These are phyloP conservation scores for Ascomycota sp. DNA, from an alignment of 2,329 filamentous ascomycete species.

Conservation along the genomic window DNA sequence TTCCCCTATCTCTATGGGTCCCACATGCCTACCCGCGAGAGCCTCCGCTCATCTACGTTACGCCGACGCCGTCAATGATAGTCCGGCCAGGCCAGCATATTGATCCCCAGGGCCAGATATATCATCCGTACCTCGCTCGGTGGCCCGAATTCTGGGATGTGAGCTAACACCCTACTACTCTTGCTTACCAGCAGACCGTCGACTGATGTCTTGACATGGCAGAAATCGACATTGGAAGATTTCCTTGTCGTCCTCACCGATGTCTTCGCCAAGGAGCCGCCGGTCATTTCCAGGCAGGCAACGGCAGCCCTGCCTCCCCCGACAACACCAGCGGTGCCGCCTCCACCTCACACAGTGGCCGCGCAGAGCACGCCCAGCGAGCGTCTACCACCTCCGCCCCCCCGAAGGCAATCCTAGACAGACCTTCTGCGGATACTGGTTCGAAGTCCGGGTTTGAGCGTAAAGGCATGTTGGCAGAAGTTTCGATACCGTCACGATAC, in stretches of 20 bases:
- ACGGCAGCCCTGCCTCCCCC: constrained; percentile 7
- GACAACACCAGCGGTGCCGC: constrained; percentile 48
- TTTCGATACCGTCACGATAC: constrained; percentile 18
- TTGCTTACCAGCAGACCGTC: not conserved
- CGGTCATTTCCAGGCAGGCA: constrained; percentile 56
- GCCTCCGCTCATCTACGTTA: constrained; percentile 73
- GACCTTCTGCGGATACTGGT: constrained; percentile 10
- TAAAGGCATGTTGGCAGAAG: constrained; percentile 2
- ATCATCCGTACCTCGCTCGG: constrained; percentile 83
- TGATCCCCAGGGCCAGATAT: constrained; percentile 77
- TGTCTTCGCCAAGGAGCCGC: constrained; percentile 86
- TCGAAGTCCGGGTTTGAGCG: constrained; percentile 2
- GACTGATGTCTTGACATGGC: not conserved
- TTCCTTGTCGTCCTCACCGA: constrained; percentile 67
- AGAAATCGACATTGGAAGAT: constrained; percentile 71
- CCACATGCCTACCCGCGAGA: constrained; percentile 78
- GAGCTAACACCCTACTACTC: constrained; percentile 13
- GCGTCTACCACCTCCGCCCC: constrained; percentile 34
- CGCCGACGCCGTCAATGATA: constrained; percentile 70
- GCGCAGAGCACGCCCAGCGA: constrained; percentile 12
- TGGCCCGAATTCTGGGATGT: constrained; percentile 88
- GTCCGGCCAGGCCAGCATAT: constrained; percentile 89
- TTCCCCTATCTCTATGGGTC: constrained; percentile 83
- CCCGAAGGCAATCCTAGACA: constrained; percentile 6
- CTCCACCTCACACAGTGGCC: constrained; percentile 36